phyloP scores from a whole-genome alignment of 768 basidiomycete species.

The Kwoniella pini region DNA sequence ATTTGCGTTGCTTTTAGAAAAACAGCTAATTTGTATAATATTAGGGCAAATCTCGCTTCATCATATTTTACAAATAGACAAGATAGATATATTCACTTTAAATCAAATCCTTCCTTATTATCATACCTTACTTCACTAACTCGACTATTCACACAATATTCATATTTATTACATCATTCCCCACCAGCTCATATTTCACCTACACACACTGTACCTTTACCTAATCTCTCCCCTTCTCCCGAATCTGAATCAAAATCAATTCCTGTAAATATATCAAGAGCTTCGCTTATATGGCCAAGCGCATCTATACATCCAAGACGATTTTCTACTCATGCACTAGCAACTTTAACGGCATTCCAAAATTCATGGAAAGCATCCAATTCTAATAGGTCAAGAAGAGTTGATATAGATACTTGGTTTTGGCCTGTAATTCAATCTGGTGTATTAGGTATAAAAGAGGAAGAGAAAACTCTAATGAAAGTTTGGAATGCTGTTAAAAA shows the following conservation, averaged over 20 bases:
- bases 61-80: slow-evolving; percentile 95
- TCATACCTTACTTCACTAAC: slow-evolving; percentile 84
- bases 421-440: slow-evolving; percentile 88
- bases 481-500: slow-evolving; percentile 51
- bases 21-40: background rate
- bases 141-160: slow-evolving; percentile 67
- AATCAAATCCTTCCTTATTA: slow-evolving; percentile 64
- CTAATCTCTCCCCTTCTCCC: slow-evolving; percentile 25
- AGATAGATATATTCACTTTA: slow-evolving; percentile 86
- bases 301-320: slow-evolving; percentile 66
- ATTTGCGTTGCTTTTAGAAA: background rate
- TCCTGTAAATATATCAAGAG: slow-evolving; percentile 54
- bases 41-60: slow-evolving; percentile 85
- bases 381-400: slow-evolving; percentile 34
- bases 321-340: slow-evolving; percentile 65
- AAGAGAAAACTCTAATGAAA: slow-evolving; percentile 63
- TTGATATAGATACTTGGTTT: slow-evolving; percentile 61
- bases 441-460: slow-evolving; percentile 80
- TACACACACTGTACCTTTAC: slow-evolving; percentile 42
- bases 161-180: slow-evolving; percentile 61
- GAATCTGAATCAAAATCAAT: slow-evolving; percentile 19
- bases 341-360: slow-evolving; percentile 67
- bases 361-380: slow-evolving; percentile 52
- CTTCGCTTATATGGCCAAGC: slow-evolving; percentile 69
- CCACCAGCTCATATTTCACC: slow-evolving; percentile 42